Percentiles rank a stretch among this genome's conserved stretches.
These are phyloP conservation scores for Taphrina populina DNA, from an alignment of 1,139 yeast genomes.

Conservation along the genomic window DNA sequence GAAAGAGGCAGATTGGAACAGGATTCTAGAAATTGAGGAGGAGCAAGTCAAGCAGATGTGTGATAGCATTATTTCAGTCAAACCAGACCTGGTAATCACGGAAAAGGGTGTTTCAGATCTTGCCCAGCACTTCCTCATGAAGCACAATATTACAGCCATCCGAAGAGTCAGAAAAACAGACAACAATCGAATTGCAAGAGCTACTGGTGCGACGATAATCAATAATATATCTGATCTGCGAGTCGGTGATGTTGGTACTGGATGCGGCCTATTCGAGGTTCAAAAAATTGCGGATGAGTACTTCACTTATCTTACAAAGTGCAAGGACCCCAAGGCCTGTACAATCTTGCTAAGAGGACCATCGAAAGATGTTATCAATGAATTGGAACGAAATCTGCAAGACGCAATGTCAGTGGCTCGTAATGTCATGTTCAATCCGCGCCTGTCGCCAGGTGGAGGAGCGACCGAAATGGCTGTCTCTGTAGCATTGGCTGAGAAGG, in stretches of 20 bases:
- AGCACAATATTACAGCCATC: conserved; percentile 88
- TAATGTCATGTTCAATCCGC: conserved; percentile 92
- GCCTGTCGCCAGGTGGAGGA: conserved; percentile 97
- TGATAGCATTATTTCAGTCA: conserved; percentile 76
- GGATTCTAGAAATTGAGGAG: conserved; percentile 93
- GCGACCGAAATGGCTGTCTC: conserved; percentile 99
- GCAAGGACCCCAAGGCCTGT: conserved; percentile 87
- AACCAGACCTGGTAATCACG: conserved; percentile 92
- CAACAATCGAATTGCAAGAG: conserved; percentile 94
- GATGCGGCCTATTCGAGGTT: conserved; percentile 87
- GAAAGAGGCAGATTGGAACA: conserved; percentile 94
- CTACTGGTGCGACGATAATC: conserved; percentile 96
- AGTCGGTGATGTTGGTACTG: conserved; percentile 82
- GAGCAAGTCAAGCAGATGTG: conserved; percentile 90
- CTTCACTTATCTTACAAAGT: conserved; percentile 78
- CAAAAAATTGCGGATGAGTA: conserved; percentile 97
- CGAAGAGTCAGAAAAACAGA: conserved; percentile 96
- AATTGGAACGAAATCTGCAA: conserved; percentile 93
- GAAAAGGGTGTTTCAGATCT: conserved; percentile 99
- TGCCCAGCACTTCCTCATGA: conserved; percentile 92
- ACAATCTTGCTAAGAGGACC: conserved; percentile 92
- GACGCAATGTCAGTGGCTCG: conserved; percentile 99
- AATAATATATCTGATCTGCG: conserved; percentile 92
- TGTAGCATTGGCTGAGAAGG: conserved; percentile 82
- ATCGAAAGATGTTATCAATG: conserved; percentile 92